These are phyloP conservation scores for Picochlorum sp. DNA, from an alignment of 139 green algal genomes.

Conservation along the genomic window DNA sequence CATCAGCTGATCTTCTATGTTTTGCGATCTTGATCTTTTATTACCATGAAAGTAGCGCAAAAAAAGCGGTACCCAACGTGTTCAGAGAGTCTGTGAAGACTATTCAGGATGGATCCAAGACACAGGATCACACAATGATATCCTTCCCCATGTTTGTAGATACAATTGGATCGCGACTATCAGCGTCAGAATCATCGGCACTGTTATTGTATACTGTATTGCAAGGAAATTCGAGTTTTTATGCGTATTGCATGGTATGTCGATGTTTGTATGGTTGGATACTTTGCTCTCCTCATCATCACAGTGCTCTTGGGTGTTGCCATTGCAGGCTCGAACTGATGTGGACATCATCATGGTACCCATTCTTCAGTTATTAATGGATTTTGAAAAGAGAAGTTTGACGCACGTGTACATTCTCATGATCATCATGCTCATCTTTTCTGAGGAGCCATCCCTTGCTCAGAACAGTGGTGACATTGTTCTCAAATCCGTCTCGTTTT, in stretches of 20 bases:
- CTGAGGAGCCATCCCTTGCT: conserved; percentile 67
- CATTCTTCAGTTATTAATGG: conserved; percentile 49
- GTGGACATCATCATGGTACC: conserved; percentile 64
- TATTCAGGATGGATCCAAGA: too few relatives aligned
- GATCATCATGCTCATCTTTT: conserved; percentile 81
- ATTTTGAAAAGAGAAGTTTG: conserved; percentile 10
- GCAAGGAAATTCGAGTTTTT: conserved; percentile 48
- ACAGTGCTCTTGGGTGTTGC: background rate
- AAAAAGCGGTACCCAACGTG: too few relatives aligned
- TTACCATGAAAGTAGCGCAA: too few relatives aligned
- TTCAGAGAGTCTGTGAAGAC: too few relatives aligned
- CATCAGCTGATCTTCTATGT: too few relatives aligned
- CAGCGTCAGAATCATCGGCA: conserved; percentile 39
- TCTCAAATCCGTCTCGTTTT: conserved; percentile 56
- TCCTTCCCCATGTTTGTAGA: conserved; percentile 33
- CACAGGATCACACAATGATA: conserved; percentile 4
- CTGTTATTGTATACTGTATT: conserved; percentile 81
- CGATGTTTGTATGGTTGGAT: background rate
- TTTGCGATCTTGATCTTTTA: too few relatives aligned
- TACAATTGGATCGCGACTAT: conserved; percentile 15
- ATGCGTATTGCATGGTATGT: conserved; percentile 37
- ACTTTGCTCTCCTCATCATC: background rate
- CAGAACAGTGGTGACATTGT: conserved; percentile 63
- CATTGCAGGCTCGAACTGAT: conserved; percentile 34
- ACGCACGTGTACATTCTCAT: conserved; percentile 69